phyloP scores from a whole-genome alignment of 2,329 filamentous ascomycete genomes.

The Fusarium mangiferae region DNA sequence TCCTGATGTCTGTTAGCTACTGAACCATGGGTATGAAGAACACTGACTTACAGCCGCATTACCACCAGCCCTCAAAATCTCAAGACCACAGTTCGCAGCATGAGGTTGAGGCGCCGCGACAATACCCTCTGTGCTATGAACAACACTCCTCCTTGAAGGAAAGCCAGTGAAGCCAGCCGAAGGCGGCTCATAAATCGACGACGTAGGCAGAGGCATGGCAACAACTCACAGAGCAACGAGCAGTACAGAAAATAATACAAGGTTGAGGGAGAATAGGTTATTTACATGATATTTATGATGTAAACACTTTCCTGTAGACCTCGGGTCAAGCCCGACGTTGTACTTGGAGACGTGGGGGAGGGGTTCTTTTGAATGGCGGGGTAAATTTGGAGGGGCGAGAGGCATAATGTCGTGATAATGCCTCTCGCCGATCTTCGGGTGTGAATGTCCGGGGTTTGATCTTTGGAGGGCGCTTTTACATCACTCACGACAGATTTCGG shows the following conservation, averaged over 20 bases:
- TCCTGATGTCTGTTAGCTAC: conserved; percentile 65
- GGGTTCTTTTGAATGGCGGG: conserved; percentile 24
- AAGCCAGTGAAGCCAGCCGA: conserved; percentile 70
- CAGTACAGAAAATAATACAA: too few species aligned
- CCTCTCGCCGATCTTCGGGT: conserved; percentile 34
- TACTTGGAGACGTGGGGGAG: conserved; percentile 21
- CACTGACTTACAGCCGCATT: conserved; percentile 79
- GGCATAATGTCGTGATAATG: conserved; percentile 32
- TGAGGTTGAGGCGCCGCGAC: conserved; percentile 91
- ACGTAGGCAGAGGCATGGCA: conserved; percentile 59
- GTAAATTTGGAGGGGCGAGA: conserved; percentile 17
- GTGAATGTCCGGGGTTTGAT: neutral
- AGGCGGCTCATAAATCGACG: conserved; percentile 58
- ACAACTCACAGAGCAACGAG: too few species aligned
- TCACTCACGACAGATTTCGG: neutral
- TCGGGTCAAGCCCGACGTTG: conserved; percentile 15
- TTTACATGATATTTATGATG: neutral
- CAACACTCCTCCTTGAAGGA: conserved; percentile 85
- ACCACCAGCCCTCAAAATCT: conserved; percentile 85
- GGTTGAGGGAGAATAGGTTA: neutral
- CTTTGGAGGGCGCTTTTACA: conserved; percentile 9
- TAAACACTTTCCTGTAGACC: neutral
- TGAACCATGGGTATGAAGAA: fast-evolving
- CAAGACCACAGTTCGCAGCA: conserved; percentile 87
- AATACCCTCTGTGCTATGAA: conserved; percentile 93